Conservation (phyloP, 2,329 filamentous ascomycete genomes). For the Aspergillus intermedius region DNA sequence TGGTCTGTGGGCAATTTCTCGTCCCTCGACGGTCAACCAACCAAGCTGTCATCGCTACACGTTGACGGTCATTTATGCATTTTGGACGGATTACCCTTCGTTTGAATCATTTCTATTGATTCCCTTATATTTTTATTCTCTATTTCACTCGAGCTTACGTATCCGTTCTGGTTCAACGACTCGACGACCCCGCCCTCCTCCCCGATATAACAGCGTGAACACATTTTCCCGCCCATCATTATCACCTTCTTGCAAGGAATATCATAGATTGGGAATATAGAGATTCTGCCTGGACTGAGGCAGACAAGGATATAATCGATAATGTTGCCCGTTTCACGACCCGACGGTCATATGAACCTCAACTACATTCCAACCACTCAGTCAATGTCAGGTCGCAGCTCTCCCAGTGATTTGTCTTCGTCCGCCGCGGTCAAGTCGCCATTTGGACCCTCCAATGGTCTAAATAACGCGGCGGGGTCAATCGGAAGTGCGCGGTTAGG, state of each 20-base stretch:
- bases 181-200: constrained; percentile 14
- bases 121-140: constrained; percentile 1
- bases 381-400: constrained; percentile 69
- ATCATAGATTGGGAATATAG: constrained; percentile 9
- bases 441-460: constrained; percentile 60
- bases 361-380: constrained; percentile 68
- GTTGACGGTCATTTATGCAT: constrained; percentile 7
- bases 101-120: constrained; percentile 8
- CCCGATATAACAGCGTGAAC: constrained; percentile 1
- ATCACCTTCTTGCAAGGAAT: constrained; percentile 6
- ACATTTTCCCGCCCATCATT: constrained; percentile 5
- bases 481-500: constrained; percentile 63
- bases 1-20: constrained; percentile 9
- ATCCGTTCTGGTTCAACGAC: constrained; percentile 9
- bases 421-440: constrained; percentile 62
- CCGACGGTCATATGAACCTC: constrained; percentile 75
- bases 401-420: constrained; percentile 67
- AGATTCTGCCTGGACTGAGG: constrained; percentile 13
- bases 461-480: constrained; percentile 47
- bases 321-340: constrained; percentile 79
- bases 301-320: constrained; percentile 59
- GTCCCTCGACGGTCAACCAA: constrained; percentile 8
- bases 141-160: constrained; percentile 13
- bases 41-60: constrained; percentile 4
- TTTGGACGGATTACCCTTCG: constrained; percentile 5